Evolutionary conservation across 352 stramenopile genomes (phyloP), one percentile per base, ranked within the genome.

Genomic region (Phytophthora pisi): DNA sequence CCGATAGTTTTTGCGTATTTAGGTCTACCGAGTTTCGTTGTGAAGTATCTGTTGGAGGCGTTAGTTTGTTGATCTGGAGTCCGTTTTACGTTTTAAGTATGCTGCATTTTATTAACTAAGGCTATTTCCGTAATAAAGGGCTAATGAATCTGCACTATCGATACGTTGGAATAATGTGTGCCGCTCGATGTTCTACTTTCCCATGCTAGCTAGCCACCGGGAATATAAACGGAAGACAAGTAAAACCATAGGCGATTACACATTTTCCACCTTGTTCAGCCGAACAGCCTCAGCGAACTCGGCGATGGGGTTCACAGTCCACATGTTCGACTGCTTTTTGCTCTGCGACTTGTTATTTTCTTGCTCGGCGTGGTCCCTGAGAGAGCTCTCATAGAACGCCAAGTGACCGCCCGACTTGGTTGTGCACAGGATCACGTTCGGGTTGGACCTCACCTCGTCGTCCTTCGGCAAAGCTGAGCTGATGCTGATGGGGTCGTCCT

Each of bases 401-500:
- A 95, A 71, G 66, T 92, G 87, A 16, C 84, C 84, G 40, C 87
- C 84, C 5, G 57, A 71, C 28, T 87, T 79, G 28, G 87, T 95
- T 31, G 82, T 75, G 28, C 73, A 87, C 31, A 95, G 61, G 36
- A 95, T 86, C 43, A 92, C 68, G 20, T 89, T 81, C 4, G 74
- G 61, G 56, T 90, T 95, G 13, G 68, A 66, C 43, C 70, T 26
- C 2, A 82, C 72, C 23, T 83, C 64, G 5, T 69, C 46, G 11
- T 63, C 47, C 6, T 57, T 68, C 8, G 81, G 81, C 26, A 89
- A 18, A 20, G 79, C 79, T 0, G 47, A 47, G 34, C 64, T 57
- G 13, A 80, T 75, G 36, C 75, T 84, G 70, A 92, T 87, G 11
- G 84, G 84, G 54, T 92, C 84, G 66, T 92, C 81, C 31, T 74